These are phyloP conservation scores for Calonectria fujianensis DNA, from an alignment of 2,329 filamentous ascomycete species.

Conservation along the genomic window DNA sequence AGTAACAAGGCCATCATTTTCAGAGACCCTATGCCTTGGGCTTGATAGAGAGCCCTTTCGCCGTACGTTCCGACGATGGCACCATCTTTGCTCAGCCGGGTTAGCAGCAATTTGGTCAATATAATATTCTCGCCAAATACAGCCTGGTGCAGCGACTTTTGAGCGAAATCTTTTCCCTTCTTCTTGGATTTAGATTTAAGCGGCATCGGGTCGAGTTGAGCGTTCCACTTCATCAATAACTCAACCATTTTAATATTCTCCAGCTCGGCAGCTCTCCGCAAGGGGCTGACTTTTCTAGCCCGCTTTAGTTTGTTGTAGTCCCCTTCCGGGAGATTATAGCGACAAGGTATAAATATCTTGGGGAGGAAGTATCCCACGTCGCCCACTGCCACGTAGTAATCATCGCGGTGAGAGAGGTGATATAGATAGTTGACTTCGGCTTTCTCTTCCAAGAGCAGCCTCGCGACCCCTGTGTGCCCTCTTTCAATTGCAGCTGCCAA, in stretches of 20 bases:
- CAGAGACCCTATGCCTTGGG: not conserved
- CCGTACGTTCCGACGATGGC: no score
- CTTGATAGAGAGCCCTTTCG: not conserved
- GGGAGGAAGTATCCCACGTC: not conserved
- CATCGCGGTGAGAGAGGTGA: not conserved
- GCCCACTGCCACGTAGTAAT: not conserved
- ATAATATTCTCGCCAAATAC: not conserved
- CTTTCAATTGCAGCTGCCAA: not conserved
- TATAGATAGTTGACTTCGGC: not conserved
- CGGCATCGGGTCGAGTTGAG: not conserved
- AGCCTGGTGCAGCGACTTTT: not conserved
- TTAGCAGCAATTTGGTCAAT: not conserved
- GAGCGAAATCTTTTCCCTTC: not conserved
- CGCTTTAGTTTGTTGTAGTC: not conserved
- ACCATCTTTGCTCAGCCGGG: not conserved
- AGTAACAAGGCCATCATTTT: not conserved
- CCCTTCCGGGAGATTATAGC: not conserved
- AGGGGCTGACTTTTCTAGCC: not conserved
- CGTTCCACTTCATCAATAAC: not conserved
- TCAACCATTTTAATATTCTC: not conserved
- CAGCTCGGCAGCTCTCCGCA: not conserved
- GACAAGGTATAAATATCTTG: rapidly evolving
- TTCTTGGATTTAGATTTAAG: not conserved
- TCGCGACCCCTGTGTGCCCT: not conserved
- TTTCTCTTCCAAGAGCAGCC: not conserved